Evolutionary conservation across 1,284 basidiomycete species (phyloP).

Genomic region (Ceratorhiza oryzae-sativae): DNA sequence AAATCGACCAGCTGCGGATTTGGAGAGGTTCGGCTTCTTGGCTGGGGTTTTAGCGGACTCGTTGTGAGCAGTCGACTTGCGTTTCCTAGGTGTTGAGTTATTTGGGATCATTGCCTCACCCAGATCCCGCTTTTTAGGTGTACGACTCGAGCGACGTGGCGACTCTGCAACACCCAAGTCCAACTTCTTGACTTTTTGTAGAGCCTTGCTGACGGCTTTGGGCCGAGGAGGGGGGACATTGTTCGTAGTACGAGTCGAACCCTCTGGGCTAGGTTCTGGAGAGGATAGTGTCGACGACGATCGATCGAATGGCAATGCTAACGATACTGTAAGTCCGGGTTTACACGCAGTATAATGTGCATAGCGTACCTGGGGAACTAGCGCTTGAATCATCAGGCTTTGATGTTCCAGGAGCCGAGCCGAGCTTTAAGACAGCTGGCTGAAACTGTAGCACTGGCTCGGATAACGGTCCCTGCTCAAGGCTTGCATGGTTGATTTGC

Average conservation of each 20-base stretch:
- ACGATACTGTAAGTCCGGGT: background rate
- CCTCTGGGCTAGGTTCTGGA: background rate
- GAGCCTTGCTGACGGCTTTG: background rate
- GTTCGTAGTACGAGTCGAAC: background rate
- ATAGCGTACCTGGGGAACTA: background rate
- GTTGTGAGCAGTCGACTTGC: background rate
- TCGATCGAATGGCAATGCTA: background rate
- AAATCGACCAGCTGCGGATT: background rate
- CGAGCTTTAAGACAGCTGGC: background rate
- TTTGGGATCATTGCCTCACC: background rate
- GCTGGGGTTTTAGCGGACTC: background rate
- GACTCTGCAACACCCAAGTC: background rate
- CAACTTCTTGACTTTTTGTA: background rate
- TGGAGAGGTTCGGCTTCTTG: background rate
- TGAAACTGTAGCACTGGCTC: background rate
- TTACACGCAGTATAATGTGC: background rate
- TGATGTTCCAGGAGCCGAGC: background rate
- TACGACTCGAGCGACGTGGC: slow-evolving; percentile 8
- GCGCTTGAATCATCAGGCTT: background rate
- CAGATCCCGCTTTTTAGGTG: slow-evolving; percentile 2
- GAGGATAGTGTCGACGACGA: background rate
- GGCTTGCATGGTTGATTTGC: background rate
- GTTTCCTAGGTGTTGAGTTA: background rate
- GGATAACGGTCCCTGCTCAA: no score
- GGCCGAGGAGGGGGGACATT: background rate